Conservation (phyloP, 2,329 filamentous ascomycete species). For the Clonostachys byssicola region DNA sequence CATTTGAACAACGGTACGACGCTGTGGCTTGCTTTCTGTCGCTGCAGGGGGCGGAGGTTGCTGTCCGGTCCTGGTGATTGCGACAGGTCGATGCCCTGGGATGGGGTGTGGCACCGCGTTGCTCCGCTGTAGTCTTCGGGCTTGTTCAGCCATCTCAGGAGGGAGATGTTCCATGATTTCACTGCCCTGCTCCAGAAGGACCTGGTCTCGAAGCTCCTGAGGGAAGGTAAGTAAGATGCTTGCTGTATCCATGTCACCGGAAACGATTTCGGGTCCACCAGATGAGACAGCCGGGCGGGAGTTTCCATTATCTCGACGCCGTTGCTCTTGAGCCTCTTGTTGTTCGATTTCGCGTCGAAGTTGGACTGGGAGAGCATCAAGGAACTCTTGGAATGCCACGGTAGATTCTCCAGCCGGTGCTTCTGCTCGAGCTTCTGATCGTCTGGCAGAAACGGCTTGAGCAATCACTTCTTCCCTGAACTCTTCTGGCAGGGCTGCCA, state of each 20-base stretch:
- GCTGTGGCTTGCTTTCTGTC: constrained; percentile 60
- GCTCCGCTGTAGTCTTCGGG: constrained; percentile 56
- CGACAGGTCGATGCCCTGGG: constrained; percentile 1
- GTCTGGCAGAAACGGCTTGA: constrained; percentile 78
- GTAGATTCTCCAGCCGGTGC: constrained; percentile 69
- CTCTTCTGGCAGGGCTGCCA: constrained; percentile 96
- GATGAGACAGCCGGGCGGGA: constrained; percentile 14
- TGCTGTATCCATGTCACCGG: constrained; percentile 83
- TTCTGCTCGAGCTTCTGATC: constrained; percentile 69
- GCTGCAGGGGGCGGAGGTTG: neutral
- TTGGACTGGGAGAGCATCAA: constrained; percentile 87
- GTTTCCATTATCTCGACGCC: constrained; percentile 65
- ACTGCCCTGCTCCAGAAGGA: constrained; percentile 88
- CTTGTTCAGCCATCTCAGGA: constrained; percentile 81
- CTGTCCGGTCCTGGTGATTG: constrained; percentile 11
- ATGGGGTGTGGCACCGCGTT: constrained; percentile 29
- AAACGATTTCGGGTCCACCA: constrained; percentile 5
- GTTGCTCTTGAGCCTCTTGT: constrained; percentile 84
- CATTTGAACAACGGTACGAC: constrained; percentile 88
- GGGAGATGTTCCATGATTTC: constrained; percentile 81
- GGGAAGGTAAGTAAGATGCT: constrained; percentile 91
- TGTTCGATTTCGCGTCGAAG: constrained; percentile 87
- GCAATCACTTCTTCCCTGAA: constrained; percentile 94
- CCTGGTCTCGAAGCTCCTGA: constrained; percentile 76
- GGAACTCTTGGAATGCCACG: constrained; percentile 88